These are phyloP conservation scores for Mycena pura DNA, from an alignment of 768 basidiomycete species.

Conservation along the genomic window DNA sequence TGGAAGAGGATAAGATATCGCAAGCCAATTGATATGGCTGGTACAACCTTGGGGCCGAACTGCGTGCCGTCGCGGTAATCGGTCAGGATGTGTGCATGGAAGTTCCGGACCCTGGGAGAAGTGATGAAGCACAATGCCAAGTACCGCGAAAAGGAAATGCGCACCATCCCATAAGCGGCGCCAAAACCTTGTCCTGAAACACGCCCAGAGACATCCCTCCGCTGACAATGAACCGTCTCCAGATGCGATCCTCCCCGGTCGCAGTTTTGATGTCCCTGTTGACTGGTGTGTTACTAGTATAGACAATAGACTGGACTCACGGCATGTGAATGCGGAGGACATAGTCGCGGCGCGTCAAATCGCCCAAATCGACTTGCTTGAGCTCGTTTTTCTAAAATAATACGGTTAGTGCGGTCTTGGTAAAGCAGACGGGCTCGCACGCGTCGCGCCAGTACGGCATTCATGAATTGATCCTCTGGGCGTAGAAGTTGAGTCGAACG, in stretches of 20 bases:
- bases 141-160: background rate
- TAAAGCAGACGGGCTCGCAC: slow-evolving; percentile 9
- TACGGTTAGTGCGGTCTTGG: background rate
- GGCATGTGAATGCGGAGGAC: slow-evolving; percentile 28
- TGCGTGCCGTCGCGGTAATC: slow-evolving; percentile 13
- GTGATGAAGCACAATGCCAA: background rate
- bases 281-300: slow-evolving; percentile 4
- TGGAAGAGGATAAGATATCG: background rate
- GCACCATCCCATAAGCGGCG: slow-evolving; percentile 43
- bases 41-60: slow-evolving; percentile 2
- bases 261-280: slow-evolving; percentile 20
- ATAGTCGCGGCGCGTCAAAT: slow-evolving; percentile 31
- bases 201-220: slow-evolving; percentile 41
- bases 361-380: slow-evolving; percentile 26
- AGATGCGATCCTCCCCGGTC: slow-evolving; percentile 27
- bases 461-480: slow-evolving; percentile 32
- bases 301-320: slow-evolving; percentile 17
- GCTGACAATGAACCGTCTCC: slow-evolving; percentile 40
- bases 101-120: slow-evolving; percentile 24
- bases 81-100: slow-evolving; percentile 12
- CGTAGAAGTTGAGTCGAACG: slow-evolving; percentile 16
- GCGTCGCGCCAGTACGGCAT: slow-evolving; percentile 27
- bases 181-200: slow-evolving; percentile 43
- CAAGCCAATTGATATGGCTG: background rate
- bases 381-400: slow-evolving; percentile 27